These are phyloP conservation scores for Carex parvula DNA, from an alignment of 176 grass and related monocot species.

Conservation along the genomic window DNA sequence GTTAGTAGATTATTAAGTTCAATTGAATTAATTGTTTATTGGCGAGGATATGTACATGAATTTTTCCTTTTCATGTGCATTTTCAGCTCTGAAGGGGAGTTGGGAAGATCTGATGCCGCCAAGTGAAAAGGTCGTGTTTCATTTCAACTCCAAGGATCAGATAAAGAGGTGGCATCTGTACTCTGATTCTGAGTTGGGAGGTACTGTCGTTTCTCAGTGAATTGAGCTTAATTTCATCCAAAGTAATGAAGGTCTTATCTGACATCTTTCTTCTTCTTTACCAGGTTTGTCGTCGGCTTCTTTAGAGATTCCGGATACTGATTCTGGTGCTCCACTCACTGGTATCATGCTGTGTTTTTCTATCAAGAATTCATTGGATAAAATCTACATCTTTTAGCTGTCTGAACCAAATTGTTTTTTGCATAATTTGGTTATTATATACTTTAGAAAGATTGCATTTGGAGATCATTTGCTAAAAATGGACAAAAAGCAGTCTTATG, in stretches of 20 bases:
- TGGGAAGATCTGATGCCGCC: conserved; percentile 82
- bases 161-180: conserved; percentile 91
- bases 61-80: conserved; percentile 10
- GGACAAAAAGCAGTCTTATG: not conserved
- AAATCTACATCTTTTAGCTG: not conserved
- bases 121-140: conserved; percentile 73
- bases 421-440: conserved; percentile 15
- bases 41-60: not conserved
- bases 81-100: conserved; percentile 57
- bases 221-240: conserved; percentile 9
- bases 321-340: conserved; percentile 39
- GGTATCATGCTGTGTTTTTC: conserved; percentile 44
- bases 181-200: conserved; percentile 87
- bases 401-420: not conserved
- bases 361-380: not conserved
- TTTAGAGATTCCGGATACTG: conserved; percentile 62
- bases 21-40: not conserved
- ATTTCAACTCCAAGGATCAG: conserved; percentile 77
- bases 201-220: conserved; percentile 32
- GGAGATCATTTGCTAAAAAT: not conserved
- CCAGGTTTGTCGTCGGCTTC: conserved; percentile 88
- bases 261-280: not conserved
- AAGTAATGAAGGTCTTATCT: not conserved
- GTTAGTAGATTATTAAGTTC: not conserved
- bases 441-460: conserved; percentile 15